A percentile compares a stretch with the other conserved stretches of the same genome.
Evolutionary conservation across 2,329 filamentous ascomycete species (phyloP).

Genomic region (Fusarium sp.): DNA sequence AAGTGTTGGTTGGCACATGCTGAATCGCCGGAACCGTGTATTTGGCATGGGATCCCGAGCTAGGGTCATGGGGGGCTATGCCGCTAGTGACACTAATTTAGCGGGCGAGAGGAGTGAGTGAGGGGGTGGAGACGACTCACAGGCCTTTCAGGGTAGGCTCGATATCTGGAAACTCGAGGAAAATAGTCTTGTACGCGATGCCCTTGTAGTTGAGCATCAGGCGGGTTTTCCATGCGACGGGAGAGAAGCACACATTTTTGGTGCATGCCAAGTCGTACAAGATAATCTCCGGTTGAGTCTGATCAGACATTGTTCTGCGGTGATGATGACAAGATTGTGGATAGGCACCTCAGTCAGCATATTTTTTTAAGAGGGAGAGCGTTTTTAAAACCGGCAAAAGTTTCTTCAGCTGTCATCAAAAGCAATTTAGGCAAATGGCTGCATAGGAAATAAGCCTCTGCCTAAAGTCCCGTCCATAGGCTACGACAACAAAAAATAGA

Average conservation of each 20-base stretch:
- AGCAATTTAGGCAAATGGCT: no score
- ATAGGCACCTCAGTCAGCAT: no score
- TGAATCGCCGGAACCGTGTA: conserved; percentile 26
- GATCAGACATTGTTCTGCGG: neutral
- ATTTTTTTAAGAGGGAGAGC: no score
- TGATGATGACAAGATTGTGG: neutral
- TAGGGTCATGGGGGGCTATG: neutral
- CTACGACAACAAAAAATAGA: no score
- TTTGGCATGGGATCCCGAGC: neutral
- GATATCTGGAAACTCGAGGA: conserved; percentile 26
- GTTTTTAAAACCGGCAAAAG: no score
- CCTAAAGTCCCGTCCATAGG: no score
- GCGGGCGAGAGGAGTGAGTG: neutral
- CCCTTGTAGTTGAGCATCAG: conserved; percentile 31
- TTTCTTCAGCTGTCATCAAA: fast-evolving
- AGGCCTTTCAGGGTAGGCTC: neutral
- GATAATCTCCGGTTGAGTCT: neutral
- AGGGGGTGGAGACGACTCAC: neutral
- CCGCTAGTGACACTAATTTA: neutral
- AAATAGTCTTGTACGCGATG: conserved; percentile 12
- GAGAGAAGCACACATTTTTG: conserved; percentile 23
- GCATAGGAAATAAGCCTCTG: no score
- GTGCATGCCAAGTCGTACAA: conserved; percentile 26
- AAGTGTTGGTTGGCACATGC: neutral
- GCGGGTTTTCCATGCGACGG: conserved; percentile 17